Base-by-base conservation (phyloP, 2,329 filamentous ascomycete species). In the Paracamarosporium sp. region DNA sequence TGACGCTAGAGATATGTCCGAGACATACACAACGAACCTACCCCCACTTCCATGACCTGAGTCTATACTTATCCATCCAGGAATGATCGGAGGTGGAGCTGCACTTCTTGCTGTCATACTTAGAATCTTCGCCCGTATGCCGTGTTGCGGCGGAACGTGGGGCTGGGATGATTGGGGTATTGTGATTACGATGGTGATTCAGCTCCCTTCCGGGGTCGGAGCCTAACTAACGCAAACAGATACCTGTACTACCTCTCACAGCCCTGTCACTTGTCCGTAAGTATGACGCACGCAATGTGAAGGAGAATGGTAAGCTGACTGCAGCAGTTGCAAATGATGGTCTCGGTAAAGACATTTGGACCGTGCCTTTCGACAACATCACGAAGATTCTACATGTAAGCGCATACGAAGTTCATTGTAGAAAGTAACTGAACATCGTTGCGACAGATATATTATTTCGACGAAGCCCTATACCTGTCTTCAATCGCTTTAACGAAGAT, bases 261-360 rank as follows among this genome's bases (percentile, higher is more conserved):
- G 52, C 57, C 24, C 56, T 69, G 12, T 64, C 66, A 6, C 46
- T 68, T 28, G 40, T 60, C 8, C 53, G 53, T 59, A 53, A 53
- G 55, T 62, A 25, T 12, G 11, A 2, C 15, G 15, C 11, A 7
- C n/a, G 13, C 20, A 8, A 46, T 15, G 3, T 24, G 20, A 20
- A 13, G 30, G 13, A 13, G 13, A 5, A 17, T 17, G n/a, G 25
- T 41, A 13, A 33, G 17, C 22, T 56, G 50, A 47, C 44, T 51
- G 4, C 28, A 56, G 28, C 33, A 61, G 5, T 55, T 55, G 40
- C 55, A 56, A 50, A 44, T n/a, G 36, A 41, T 28, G 83, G 82
- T 1, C 67, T 84, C 5, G 81, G 82, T 2, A 76, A 67, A n/a
- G 82, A 85, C 54, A 75, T 84, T 13, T 85, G 82, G 82, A 81